phyloP scores from a whole-genome alignment of 139 green algal genomes.

The Zygnema cylindricum region DNA sequence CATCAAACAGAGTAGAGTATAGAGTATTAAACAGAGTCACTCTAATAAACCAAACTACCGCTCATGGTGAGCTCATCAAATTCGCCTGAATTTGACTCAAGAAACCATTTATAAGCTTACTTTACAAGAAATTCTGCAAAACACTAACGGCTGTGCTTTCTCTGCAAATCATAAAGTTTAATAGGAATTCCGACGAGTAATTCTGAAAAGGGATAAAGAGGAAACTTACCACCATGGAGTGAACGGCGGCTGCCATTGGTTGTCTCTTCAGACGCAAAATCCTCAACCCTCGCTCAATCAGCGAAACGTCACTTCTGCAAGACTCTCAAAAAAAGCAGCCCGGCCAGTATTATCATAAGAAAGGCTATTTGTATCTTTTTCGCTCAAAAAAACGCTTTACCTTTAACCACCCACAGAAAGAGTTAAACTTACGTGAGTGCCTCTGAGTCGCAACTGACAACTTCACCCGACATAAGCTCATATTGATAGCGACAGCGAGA shows the following conservation, averaged over 20 bases:
- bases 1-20: too few relatives aligned
- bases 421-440: constrained; percentile 65
- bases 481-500: constrained; percentile 78
- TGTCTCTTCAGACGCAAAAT: constrained; percentile 55
- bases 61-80: too few relatives aligned
- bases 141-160: neutral
- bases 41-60: too few relatives aligned
- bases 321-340: neutral
- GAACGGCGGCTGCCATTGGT: constrained; percentile 73
- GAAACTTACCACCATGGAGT: constrained; percentile 73
- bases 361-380: neutral
- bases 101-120: too few relatives aligned
- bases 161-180: too few relatives aligned
- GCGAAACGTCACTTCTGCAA: neutral
- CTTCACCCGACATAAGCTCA: constrained; percentile 81
- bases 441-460: constrained; percentile 71
- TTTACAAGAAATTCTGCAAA: neutral
- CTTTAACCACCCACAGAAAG: neutral
- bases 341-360: neutral
- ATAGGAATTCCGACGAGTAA: too few relatives aligned
- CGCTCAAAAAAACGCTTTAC: neutral
- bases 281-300: constrained; percentile 16
- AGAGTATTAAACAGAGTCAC: too few relatives aligned
- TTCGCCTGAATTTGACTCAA: too few relatives aligned
- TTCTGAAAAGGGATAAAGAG: too few relatives aligned